Evolutionary conservation across 2,329 filamentous ascomycete genomes (phyloP), one percentile per base, ranked within the genome.

Genomic region (Davidsoniella virescens): DNA sequence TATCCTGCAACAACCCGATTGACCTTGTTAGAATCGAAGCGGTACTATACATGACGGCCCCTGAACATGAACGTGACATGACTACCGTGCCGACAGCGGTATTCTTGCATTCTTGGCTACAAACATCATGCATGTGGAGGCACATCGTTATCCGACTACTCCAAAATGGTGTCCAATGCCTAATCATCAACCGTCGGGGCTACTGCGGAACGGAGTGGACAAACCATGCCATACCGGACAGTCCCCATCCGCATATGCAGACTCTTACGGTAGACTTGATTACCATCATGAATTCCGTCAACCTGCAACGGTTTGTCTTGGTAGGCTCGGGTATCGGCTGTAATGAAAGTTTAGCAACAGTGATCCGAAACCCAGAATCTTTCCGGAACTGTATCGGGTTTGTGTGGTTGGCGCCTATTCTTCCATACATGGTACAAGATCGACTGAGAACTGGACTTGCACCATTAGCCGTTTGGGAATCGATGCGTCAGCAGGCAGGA

Each of bases 291-390:
- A 33, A 33, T 12, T 33, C 12, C 29, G 10, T 50, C 29, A 36
- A 44, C 18, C 48, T 50, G 14, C 18, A n/a, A 20, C 33, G 42
- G 29, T 50, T 38, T 17, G 41, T 50, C 4, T 20, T 50, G 10
- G 48, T 44, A 12, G 29, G 48, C 48, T 50, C 48, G 5, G 48
- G 48, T 6, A 50, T 50, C 48, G 48, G 48, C 33, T 50, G 48
- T 29, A 50, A 50, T 20, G 48, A 50, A 20, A 45, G 48, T 16
- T 40, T 50, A 2, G 17, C 36, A 17, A 36, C 48, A 1, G 8
- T 44, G 16, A 50, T 42, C 8, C 48, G 42, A 25, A 37, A 39
- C 41, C 41, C 40, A 37, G 12, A 44, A 20, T 26, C 16, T 8
- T 44, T 50, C 29, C 41, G n/a, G 8, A 25, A 25, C 33, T 50